Evolutionary conservation across 2,329 filamentous ascomycete genomes (phyloP).

Genomic region (Penicillium fuscoglaucum): DNA sequence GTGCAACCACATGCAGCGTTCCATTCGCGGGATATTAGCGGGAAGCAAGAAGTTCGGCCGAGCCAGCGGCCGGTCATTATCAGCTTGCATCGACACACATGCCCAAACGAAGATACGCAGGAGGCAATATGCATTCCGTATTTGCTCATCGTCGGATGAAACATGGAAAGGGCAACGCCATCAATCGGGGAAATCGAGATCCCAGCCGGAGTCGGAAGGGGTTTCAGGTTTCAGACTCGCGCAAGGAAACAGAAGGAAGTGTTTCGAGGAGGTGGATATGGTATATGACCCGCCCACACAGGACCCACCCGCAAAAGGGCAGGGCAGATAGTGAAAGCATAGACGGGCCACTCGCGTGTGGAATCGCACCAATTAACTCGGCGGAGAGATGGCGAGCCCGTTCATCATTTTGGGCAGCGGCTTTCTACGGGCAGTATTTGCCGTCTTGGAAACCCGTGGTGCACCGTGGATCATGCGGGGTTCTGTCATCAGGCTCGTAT

Average conservation of each 20-base stretch:
- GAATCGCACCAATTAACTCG: constrained; percentile 28
- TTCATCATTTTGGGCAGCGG: constrained; percentile 47
- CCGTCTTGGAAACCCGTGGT: constrained; percentile 58
- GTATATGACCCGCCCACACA: neutral
- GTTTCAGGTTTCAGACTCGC: neutral
- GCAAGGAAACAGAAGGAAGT: neutral
- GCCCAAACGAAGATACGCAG: neutral
- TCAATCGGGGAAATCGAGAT: neutral
- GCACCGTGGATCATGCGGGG: constrained; percentile 85
- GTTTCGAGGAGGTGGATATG: neutral
- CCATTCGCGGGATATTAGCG: neutral
- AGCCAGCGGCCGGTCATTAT: constrained; percentile 19
- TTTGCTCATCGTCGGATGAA: neutral
- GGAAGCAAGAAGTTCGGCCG: constrained; percentile 9
- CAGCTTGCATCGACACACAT: constrained; percentile 2
- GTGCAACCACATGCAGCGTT: constrained; percentile 2
- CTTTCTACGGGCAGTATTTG: constrained; percentile 45
- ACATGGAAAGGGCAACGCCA: neutral
- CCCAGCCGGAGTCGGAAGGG: neutral
- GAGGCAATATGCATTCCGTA: neutral
- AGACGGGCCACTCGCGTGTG: constrained; percentile 9
- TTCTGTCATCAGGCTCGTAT: constrained; percentile 85
- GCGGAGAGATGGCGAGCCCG: constrained; percentile 40
- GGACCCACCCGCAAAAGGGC: constrained; percentile 4
- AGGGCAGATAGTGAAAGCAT: constrained; percentile 6